These are phyloP conservation scores for Calonectria leucothoes DNA, from an alignment of 2,329 filamentous ascomycete genomes.

Conservation along the genomic window DNA sequence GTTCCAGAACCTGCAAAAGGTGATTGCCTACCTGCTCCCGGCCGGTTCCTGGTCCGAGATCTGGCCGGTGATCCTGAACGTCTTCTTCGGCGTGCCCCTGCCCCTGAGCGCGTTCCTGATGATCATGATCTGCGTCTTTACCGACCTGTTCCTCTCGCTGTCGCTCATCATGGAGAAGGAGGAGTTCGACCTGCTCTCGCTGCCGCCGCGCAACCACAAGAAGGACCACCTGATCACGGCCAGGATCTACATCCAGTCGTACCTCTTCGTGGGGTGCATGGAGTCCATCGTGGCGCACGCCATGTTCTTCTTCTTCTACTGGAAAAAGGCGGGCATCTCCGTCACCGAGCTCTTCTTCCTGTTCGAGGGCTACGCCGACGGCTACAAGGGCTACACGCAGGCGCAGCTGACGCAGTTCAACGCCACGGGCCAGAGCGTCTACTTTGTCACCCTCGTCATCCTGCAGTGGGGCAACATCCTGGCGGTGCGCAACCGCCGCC, in stretches of 20 bases:
- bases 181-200: slow-evolving; percentile 63
- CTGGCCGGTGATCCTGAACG: slow-evolving; percentile 67
- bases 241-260: slow-evolving; percentile 63
- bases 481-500: slow-evolving; percentile 61
- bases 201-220: slow-evolving; percentile 62
- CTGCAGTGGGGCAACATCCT: slow-evolving; percentile 67
- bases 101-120: slow-evolving; percentile 65
- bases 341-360: slow-evolving; percentile 60
- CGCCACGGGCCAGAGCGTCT: slow-evolving; percentile 61
- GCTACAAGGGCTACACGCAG: slow-evolving; percentile 60
- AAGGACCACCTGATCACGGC: slow-evolving; percentile 64
- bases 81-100: slow-evolving; percentile 65
- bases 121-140: slow-evolving; percentile 69
- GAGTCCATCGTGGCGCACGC: slow-evolving; percentile 61
- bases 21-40: slow-evolving; percentile 59
- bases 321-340: slow-evolving; percentile 59
- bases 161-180: slow-evolving; percentile 67
- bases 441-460: slow-evolving; percentile 65
- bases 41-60: slow-evolving; percentile 68
- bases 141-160: slow-evolving; percentile 62
- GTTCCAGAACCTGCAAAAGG: slow-evolving; percentile 56
- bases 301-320: slow-evolving; percentile 68
- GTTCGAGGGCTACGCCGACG: slow-evolving; percentile 59
- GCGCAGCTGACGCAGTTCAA: slow-evolving; percentile 61
- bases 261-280: slow-evolving; percentile 64